phyloP scores from a whole-genome alignment of 306 rosid genomes.

The Fragaria iinumae region DNA sequence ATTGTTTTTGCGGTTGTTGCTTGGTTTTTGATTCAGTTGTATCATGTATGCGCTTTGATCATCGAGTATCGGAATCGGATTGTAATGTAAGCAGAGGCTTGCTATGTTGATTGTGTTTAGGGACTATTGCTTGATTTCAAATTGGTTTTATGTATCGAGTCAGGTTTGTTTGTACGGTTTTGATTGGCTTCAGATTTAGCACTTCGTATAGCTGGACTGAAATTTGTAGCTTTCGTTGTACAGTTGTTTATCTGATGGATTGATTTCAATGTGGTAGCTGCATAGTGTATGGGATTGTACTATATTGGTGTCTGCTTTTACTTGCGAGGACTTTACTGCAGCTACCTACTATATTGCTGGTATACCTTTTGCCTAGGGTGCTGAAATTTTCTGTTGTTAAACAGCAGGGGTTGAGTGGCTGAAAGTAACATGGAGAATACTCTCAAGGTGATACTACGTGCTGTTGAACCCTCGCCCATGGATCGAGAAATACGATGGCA shows the following conservation, averaged over 20 bases:
- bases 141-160: too few species aligned
- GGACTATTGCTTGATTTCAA: too few species aligned
- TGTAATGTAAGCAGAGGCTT: neutral
- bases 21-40: neutral
- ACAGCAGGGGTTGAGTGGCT: neutral
- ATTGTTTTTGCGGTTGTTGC: too few species aligned
- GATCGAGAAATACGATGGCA: conserved; percentile 55
- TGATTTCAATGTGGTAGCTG: neutral
- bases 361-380: neutral
- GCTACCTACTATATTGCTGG: neutral
- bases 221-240: neutral
- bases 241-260: neutral
- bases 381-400: neutral
- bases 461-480: conserved; percentile 42
- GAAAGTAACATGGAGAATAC: conserved; percentile 40
- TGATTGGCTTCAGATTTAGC: neutral
- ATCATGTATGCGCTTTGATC: neutral
- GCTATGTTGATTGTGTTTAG: neutral
- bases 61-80: neutral
- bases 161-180: too few species aligned
- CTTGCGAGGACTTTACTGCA: neutral
- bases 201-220: neutral
- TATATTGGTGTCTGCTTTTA: neutral
- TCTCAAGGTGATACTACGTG: conserved; percentile 49
- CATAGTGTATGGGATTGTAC: neutral